Evolutionary conservation across 805 yeast species (phyloP).

Genomic region (Wickerhamiella nectarea): DNA sequence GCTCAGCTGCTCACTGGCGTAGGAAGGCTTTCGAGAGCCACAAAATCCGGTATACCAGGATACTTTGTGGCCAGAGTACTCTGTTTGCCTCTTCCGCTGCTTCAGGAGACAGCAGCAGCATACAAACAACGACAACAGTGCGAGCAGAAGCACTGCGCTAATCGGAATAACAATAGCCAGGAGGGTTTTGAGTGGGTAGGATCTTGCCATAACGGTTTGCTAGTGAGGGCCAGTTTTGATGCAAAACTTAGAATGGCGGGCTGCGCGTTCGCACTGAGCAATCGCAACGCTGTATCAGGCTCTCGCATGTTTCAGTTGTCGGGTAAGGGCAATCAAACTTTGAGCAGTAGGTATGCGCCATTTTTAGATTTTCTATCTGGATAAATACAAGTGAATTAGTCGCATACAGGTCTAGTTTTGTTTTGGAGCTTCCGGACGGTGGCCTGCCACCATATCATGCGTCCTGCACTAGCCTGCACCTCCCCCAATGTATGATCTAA

Average conservation of each 20-base stretch:
- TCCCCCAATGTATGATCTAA: slow-evolving; percentile 16
- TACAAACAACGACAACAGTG: slow-evolving; percentile 9
- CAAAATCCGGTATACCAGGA: slow-evolving; percentile 6
- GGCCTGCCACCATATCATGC: neutral
- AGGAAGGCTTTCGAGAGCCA: slow-evolving; percentile 11
- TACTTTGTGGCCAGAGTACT: neutral
- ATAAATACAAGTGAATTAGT: too few relatives aligned
- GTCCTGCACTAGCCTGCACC: neutral
- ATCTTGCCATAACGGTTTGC: neutral
- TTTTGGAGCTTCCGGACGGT: too few relatives aligned
- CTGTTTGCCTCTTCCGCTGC: neutral
- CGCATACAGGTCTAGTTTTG: too few relatives aligned
- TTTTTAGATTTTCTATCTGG: too few relatives aligned
- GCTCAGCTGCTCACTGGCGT: slow-evolving; percentile 11
- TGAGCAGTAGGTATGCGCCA: too few relatives aligned
- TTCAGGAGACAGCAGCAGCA: slow-evolving; percentile 8
- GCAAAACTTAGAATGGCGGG: neutral
- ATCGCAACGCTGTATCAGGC: neutral
- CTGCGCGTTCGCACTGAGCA: neutral
- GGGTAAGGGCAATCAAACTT: too few relatives aligned
- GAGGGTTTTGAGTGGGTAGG: slow-evolving; percentile 12
- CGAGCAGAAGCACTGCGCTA: slow-evolving; percentile 14
- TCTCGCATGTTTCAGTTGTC: neutral
- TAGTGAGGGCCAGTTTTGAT: neutral
- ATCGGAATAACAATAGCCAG: slow-evolving; percentile 20